Base-by-base conservation (phyloP, 805 yeast species). In the Cyberlindnera xylosilytica region DNA sequence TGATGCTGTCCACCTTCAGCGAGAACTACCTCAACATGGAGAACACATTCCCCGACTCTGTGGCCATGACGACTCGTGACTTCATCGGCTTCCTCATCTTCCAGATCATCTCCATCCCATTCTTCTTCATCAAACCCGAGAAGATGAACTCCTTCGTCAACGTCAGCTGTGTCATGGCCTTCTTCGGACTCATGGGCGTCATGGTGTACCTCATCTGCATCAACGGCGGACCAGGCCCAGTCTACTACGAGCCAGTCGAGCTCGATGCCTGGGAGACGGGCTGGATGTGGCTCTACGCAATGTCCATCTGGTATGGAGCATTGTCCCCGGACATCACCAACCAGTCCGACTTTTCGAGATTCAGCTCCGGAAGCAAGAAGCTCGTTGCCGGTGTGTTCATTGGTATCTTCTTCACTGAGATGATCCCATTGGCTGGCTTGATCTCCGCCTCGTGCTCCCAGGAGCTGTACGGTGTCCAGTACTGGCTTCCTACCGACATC, bases 121-220 rank as follows among this genome's bases (percentile, higher is more conserved):
- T 67, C 46, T 66, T 70, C 42, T 60, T 58, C 39, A 39, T 72
- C 41, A 72, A 65, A 44, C 80, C 80, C 4, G 72, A 73, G 47
- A 65, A 58, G 34, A 60, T 69, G 54, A 68, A 69, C 50, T 46
- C 53, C 26, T 54, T 66, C 20, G 58, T 70, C 38, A 65, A 66
- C 39, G 42, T 51, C 26, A 59, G 70, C 10, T 67, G 73, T 41
- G 50, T 59, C 12, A 57, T 67, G 29, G 61, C 70, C 6, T 61
- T 66, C 34, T 60, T 65, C 37, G 66, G 73, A 1, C 68, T 72
- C 63, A 40, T 69, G 34, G 69, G 67, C n/a, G 63, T 70, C 54
- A 57, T 65, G 42, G 61, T 64, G 40, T 68, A 64, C 42, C 45
- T 67, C 34, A 45, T 65, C 26, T 47, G 52, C 19, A 46, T 58